Evolutionary conservation across 352 stramenopile species (phyloP), one percentile per base, ranked within the genome.

Genomic region (Pythium folliculosum): DNA sequence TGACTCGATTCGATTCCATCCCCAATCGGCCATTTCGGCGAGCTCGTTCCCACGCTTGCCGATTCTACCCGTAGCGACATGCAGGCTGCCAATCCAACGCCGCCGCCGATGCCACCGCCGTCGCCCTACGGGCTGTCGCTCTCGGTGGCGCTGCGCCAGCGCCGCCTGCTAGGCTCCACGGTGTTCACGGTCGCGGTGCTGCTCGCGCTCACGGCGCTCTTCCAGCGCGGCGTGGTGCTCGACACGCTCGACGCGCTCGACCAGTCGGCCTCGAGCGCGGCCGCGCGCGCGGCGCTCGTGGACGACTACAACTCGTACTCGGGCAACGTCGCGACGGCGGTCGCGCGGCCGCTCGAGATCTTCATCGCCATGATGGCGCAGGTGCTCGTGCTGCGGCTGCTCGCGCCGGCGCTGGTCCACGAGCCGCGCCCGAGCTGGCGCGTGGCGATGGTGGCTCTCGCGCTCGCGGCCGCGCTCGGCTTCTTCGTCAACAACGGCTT

Each of bases 291-390:
- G 21, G 16, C 51, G 16, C 22, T 59, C 10, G 25, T 58, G 5
- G 38, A 65, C 35, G 14, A 27, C 7, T 65, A 65, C 48, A 65
- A 65, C 17, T 43, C 35, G 22, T 60, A 60, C 50, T 60, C 60
- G 14, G 60, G 48, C 35, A 60, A 59, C 49, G n/a, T 45, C 19
- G 47, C 49, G 16, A 17, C 60, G 12, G 60, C 50, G 9, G 2
- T 66, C 17, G 60, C 48, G 3, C 32, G 19, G 16, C 49, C 60
- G 14, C n/a, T 67, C 23, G 60, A 59, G 17, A 23, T 59, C 5
- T 25, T 62, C 32, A 32, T 62, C 8, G 40, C 25, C 12, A 40
- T 62, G 16, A 23, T 57, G 21, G 37, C 52, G 7, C 51, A 68
- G 16, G 3, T 68, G 10, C 17, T 61, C 21, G 32, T 62, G 40